phyloP scores from a whole-genome alignment of 768 basidiomycete species.

The Suillus clintonianus region DNA sequence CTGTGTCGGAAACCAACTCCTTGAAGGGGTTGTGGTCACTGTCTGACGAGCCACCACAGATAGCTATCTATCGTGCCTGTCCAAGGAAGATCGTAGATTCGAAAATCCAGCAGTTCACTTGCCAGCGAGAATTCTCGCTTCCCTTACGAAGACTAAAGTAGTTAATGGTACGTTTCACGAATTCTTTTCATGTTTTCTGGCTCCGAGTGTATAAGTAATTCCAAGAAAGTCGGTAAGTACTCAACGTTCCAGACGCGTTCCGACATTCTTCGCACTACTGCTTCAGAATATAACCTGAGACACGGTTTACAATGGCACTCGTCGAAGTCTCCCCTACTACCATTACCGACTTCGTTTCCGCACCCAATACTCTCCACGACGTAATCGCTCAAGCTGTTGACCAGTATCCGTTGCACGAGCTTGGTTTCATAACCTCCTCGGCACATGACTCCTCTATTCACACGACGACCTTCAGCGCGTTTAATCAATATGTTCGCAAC shows the following conservation, averaged over 20 bases:
- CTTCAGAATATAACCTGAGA: background rate
- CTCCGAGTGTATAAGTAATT: background rate
- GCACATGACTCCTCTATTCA: constrained; percentile 28
- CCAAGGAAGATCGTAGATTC: too few species aligned
- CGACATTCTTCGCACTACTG: background rate
- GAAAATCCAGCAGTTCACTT: background rate
- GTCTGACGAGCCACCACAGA: background rate
- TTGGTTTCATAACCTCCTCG: constrained; percentile 27
- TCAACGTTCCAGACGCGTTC: constrained; percentile 6
- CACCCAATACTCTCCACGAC: constrained; percentile 17
- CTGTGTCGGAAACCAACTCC: background rate
- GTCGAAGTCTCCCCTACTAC: constrained; percentile 11
- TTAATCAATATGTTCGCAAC: constrained; percentile 15
- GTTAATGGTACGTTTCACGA: too few species aligned
- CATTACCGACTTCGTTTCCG: constrained; percentile 7
- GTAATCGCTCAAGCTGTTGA: constrained; percentile 20
- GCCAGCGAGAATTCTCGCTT: too few species aligned
- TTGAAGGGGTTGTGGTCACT: background rate
- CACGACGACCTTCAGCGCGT: constrained; percentile 22
- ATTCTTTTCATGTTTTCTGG: too few species aligned
- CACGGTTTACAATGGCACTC: constrained; percentile 12
- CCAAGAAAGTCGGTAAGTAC: constrained; percentile 1
- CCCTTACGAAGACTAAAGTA: too few species aligned
- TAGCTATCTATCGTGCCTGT: background rate
- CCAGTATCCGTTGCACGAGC: constrained; percentile 24